phyloP scores from a whole-genome alignment of 768 basidiomycete genomes.

The Lactarius pseudohatsudake region DNA sequence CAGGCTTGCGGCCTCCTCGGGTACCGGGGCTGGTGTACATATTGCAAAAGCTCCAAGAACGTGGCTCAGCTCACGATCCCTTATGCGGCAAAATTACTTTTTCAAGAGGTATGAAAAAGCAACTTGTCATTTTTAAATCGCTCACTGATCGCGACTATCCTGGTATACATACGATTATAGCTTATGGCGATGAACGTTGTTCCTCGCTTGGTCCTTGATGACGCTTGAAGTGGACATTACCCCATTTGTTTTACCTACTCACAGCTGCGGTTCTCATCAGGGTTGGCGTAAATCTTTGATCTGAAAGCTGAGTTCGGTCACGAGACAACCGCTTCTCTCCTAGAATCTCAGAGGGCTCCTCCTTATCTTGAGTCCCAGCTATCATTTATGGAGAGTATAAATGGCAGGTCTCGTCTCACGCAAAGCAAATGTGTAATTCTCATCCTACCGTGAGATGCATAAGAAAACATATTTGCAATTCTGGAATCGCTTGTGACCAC shows the following conservation, averaged over 20 bases:
- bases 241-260: conserved; percentile 1
- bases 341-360: conserved; percentile 6
- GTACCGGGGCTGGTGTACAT: conserved; percentile 94
- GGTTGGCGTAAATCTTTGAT: neutral
- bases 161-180: conserved; percentile 39
- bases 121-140: conserved; percentile 6
- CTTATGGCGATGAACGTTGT: conserved; percentile 98
- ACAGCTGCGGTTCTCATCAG: neutral
- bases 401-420: conserved; percentile 4
- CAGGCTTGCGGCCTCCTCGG: conserved; percentile 94
- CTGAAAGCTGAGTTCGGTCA: neutral
- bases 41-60: conserved; percentile 96
- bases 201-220: conserved; percentile 83
- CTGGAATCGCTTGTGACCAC: neutral
- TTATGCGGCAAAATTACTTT: conserved; percentile 90
- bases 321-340: neutral
- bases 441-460: neutral
- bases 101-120: conserved; percentile 69
- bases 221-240: conserved; percentile 46
- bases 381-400: conserved; percentile 1
- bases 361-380: neutral
- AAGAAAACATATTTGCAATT: neutral
- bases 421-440: neutral
- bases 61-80: conserved; percentile 96
- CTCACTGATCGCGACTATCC: conserved; percentile 12